These are phyloP conservation scores for Knoxia roxburghii DNA, from an alignment of 257 asterid genomes.

Conservation along the genomic window DNA sequence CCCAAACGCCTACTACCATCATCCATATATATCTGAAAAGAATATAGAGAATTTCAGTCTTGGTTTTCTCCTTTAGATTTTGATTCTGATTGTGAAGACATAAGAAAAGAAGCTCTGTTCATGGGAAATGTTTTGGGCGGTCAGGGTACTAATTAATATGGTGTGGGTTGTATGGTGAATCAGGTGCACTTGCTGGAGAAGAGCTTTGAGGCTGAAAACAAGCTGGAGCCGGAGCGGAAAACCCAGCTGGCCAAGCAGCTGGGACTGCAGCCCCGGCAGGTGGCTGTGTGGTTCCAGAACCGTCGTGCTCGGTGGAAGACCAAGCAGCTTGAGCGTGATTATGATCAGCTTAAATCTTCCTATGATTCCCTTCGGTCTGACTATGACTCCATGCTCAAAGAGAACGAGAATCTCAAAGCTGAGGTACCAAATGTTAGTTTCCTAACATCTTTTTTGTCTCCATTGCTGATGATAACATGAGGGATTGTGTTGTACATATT, in stretches of 20 bases:
- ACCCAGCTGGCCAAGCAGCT: conserved; percentile 86
- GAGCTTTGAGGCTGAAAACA: conserved; percentile 93
- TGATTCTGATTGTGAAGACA: background rate
- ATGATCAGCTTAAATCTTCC: conserved; percentile 78
- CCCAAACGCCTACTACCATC: background rate
- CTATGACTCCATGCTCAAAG: conserved; percentile 67
- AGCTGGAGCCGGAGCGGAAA: conserved; percentile 96
- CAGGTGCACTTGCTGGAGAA: conserved; percentile 89
- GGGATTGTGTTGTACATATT: no score
- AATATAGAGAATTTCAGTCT: background rate
- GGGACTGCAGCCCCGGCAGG: conserved; percentile 95
- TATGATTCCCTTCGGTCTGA: conserved; percentile 70
- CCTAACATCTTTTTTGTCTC: no score
- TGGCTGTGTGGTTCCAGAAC: conserved; percentile 99
- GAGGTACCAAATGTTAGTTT: conserved; percentile 44
- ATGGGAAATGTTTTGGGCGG: background rate
- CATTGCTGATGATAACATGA: no score
- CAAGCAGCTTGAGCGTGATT: conserved; percentile 90
- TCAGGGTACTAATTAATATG: background rate
- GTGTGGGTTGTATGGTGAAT: conserved; percentile 2
- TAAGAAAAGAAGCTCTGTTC: background rate
- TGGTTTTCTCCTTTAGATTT: background rate
- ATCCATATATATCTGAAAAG: background rate
- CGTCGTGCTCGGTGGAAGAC: conserved; percentile 99
- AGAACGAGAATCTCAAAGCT: conserved; percentile 76